These are phyloP conservation scores for Dryadomyces quercivorus DNA, from an alignment of 2,329 filamentous ascomycete genomes.

Conservation along the genomic window DNA sequence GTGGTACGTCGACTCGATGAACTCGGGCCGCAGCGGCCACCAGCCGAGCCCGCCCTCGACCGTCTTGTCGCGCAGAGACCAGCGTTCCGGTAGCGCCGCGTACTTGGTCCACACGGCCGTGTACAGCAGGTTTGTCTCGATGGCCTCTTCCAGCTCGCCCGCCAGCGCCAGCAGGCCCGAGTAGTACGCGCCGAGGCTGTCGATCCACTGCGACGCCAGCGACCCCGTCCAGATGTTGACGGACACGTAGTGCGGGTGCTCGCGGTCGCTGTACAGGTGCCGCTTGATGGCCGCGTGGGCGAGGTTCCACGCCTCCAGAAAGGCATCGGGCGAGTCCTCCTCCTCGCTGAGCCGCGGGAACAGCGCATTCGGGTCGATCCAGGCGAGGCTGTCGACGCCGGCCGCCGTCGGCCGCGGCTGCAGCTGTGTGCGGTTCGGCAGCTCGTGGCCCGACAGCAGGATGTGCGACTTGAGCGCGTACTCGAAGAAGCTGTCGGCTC, in stretches of 20 bases:
- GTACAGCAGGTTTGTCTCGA: constrained; percentile 79
- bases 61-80: constrained; percentile 73
- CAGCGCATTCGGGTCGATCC: constrained; percentile 53
- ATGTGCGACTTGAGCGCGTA: constrained; percentile 94
- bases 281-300: constrained; percentile 80
- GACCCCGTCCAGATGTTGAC: constrained; percentile 82
- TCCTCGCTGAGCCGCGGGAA: constrained; percentile 48
- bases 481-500: constrained; percentile 97
- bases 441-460: constrained; percentile 63
- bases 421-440: constrained; percentile 35
- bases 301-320: constrained; percentile 72
- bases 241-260: constrained; percentile 89
- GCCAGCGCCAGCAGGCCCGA: constrained; percentile 77
- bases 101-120: constrained; percentile 92
- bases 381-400: constrained; percentile 13
- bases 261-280: constrained; percentile 73
- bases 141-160: constrained; percentile 82
- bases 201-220: constrained; percentile 84
- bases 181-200: constrained; percentile 92
- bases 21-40: constrained; percentile 94
- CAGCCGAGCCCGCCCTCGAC: constrained; percentile 81
- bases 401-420: constrained; percentile 15
- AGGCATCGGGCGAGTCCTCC: constrained; percentile 63
- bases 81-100: constrained; percentile 85
- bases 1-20: constrained; percentile 93